Percentiles rank a stretch among this genome's conserved stretches.
Evolutionary conservation across 257 asterid genomes (phyloP).

Genomic region (Scutellaria barbata): DNA sequence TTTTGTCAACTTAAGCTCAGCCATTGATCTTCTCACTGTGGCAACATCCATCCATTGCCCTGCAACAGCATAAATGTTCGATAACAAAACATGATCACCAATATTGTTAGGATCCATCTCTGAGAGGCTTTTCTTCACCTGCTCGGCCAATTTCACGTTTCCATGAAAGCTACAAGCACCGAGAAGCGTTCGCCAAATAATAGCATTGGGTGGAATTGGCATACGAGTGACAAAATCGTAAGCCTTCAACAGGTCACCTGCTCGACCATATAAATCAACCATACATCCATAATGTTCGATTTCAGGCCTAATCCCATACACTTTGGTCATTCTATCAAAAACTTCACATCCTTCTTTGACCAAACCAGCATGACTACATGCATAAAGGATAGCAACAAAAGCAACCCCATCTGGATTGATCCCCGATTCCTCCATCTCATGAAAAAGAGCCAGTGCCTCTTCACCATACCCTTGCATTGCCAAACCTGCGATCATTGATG

Average conservation of each 20-base stretch:
- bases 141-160: slow-evolving; percentile 67
- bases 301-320: slow-evolving; percentile 57
- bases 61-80: slow-evolving; percentile 76
- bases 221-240: slow-evolving; percentile 62
- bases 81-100: slow-evolving; percentile 71
- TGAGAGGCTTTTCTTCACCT: slow-evolving; percentile 58
- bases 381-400: slow-evolving; percentile 67
- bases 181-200: slow-evolving; percentile 89
- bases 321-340: slow-evolving; percentile 61
- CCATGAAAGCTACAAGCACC: slow-evolving; percentile 88
- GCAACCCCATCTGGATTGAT: slow-evolving; percentile 65
- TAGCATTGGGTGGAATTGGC: slow-evolving; percentile 69
- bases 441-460: slow-evolving; percentile 63
- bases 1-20: slow-evolving; percentile 55
- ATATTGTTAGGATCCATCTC: slow-evolving; percentile 70
- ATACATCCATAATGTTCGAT: slow-evolving; percentile 93
- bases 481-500: slow-evolving; percentile 71
- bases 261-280: slow-evolving; percentile 88
- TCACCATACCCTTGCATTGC: slow-evolving; percentile 85
- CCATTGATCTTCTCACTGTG: slow-evolving; percentile 62
- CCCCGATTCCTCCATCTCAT: slow-evolving; percentile 70
- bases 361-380: slow-evolving; percentile 91
- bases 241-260: slow-evolving; percentile 70
- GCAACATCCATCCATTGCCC: slow-evolving; percentile 79
- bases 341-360: slow-evolving; percentile 58